A percentile compares a stretch with the other conserved stretches of the same genome.
phyloP scores from a whole-genome alignment of 83 land plant genomes.

The Thuja plicata region DNA sequence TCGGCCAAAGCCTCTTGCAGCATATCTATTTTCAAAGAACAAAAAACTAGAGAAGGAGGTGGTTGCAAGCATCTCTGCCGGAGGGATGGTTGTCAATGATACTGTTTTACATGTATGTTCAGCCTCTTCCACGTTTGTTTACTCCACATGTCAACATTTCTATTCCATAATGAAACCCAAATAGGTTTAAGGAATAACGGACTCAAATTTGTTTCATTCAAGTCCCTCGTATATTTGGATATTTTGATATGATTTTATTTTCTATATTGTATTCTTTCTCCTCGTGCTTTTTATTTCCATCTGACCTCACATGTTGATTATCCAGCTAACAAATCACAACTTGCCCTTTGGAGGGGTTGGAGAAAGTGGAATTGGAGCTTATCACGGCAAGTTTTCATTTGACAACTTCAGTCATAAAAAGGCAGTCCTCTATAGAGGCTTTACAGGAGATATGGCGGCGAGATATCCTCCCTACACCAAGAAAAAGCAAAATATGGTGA shows the following conservation, averaged over 20 bases:
- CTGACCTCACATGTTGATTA: background rate
- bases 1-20: slow-evolving; percentile 61
- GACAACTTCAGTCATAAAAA: slow-evolving; percentile 89
- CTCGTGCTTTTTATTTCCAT: background rate
- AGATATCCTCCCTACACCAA: slow-evolving; percentile 84
- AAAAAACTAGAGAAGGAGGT: slow-evolving; percentile 47
- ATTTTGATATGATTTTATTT: background rate
- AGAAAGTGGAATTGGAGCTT: slow-evolving; percentile 78
- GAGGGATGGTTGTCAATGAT: slow-evolving; percentile 68
- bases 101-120: slow-evolving; percentile 50
- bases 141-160: background rate
- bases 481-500: slow-evolving; percentile 40
- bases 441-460: slow-evolving; percentile 43
- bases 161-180: background rate
- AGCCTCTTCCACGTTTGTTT: background rate
- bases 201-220: background rate
- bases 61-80: slow-evolving; percentile 44
- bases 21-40: slow-evolving; percentile 57
- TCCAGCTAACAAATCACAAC: slow-evolving; percentile 48
- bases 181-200: background rate
- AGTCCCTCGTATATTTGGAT: background rate
- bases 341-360: slow-evolving; percentile 94
- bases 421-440: slow-evolving; percentile 56
- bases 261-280: background rate
- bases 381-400: slow-evolving; percentile 84